These are phyloP conservation scores for Mikania micrantha DNA, from an alignment of 129 eudicot genomes.

Conservation along the genomic window DNA sequence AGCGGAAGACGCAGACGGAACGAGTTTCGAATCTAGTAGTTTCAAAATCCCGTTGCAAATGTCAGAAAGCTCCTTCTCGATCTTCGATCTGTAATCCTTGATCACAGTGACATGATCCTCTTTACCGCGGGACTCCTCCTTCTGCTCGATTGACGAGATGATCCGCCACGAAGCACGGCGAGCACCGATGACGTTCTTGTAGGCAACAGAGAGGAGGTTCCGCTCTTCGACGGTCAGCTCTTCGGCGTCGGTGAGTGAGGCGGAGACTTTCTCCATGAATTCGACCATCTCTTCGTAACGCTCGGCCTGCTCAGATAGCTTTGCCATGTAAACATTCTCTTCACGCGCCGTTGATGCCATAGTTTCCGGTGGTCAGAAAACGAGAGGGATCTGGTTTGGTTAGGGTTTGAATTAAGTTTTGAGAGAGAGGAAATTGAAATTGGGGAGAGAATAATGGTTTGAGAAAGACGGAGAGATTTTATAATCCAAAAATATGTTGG, in stretches of 20 bases:
- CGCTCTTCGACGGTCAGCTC: constrained; percentile 71
- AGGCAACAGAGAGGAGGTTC: constrained; percentile 68
- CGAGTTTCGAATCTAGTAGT: constrained; percentile 46
- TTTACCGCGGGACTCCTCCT: constrained; percentile 61
- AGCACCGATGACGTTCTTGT: constrained; percentile 78
- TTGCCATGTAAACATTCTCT: constrained; percentile 61
- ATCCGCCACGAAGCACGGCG: constrained; percentile 81
- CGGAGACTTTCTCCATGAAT: constrained; percentile 68
- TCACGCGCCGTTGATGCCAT: constrained; percentile 45
- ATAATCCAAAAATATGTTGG: not conserved
- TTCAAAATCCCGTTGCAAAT: constrained; percentile 66
- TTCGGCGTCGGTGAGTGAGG: constrained; percentile 38
- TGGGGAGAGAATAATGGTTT: constrained; percentile 15
- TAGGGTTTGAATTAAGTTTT: not conserved
- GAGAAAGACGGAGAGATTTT: constrained; percentile 32
- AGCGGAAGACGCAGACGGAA: constrained; percentile 47
- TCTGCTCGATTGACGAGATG: constrained; percentile 78
- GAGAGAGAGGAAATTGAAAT: constrained; percentile 9
- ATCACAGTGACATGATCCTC: constrained; percentile 53
- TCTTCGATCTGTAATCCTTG: constrained; percentile 53
- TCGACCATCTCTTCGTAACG: constrained; percentile 81
- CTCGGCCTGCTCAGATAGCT: constrained; percentile 75
- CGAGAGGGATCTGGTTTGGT: constrained; percentile 6
- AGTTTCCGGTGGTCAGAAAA: constrained; percentile 5
- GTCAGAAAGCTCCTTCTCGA: constrained; percentile 51